Percentiles rank a stretch among this genome's conserved stretches.
phyloP scores from a whole-genome alignment of 176 grass and related monocot species.

The Lolium rigidum region DNA sequence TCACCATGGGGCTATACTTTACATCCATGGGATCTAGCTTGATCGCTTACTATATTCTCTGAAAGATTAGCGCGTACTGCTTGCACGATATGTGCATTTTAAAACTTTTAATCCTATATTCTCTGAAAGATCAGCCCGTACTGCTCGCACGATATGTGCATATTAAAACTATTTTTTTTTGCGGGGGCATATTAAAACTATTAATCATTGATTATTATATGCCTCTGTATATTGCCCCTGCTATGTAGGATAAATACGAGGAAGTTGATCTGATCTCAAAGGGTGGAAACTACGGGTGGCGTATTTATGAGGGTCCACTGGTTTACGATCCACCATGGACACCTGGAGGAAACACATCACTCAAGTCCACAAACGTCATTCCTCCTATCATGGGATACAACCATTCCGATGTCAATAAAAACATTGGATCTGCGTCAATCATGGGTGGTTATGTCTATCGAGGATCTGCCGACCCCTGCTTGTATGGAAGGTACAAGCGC shows the following conservation, averaged over 20 bases:
- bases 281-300: conserved; percentile 87
- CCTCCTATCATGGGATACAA: conserved; percentile 62
- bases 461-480: conserved; percentile 70
- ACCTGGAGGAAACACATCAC: conserved; percentile 58
- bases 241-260: conserved; percentile 68
- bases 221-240: neutral
- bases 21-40: neutral
- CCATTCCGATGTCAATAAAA: conserved; percentile 60
- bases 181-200: neutral
- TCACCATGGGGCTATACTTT: neutral
- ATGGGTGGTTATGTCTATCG: conserved; percentile 76
- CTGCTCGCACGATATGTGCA: neutral
- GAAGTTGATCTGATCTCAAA: conserved; percentile 70
- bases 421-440: conserved; percentile 64
- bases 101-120: no score
- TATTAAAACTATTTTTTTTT: neutral
- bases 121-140: neutral
- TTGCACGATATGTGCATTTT: neutral
- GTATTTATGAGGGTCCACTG: conserved; percentile 57
- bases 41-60: neutral
- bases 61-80: neutral
- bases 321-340: conserved; percentile 44
- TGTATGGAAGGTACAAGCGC: conserved; percentile 65
- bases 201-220: neutral
- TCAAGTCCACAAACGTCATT: conserved; percentile 51